Percentiles rank a stretch among this genome's conserved stretches.
phyloP scores from a whole-genome alignment of 441 rosid genomes.

The Corymbia calophylla region DNA sequence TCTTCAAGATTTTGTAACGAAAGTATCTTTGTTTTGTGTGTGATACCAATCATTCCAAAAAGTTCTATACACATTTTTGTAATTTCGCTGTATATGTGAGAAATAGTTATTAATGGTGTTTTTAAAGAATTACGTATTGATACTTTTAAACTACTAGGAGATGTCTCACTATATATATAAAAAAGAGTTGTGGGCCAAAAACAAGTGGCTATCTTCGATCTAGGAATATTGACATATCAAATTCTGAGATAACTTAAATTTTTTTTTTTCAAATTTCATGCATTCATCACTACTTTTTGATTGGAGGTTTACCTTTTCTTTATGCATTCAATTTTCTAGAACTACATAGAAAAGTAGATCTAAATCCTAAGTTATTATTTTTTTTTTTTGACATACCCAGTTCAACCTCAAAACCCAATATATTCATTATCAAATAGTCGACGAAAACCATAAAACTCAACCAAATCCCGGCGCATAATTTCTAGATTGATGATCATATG shows the following conservation, averaged over 20 bases:
- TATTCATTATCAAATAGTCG: neutral
- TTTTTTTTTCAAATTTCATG: no score
- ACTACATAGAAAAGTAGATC: neutral
- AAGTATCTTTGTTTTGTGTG: neutral
- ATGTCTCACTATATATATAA: neutral
- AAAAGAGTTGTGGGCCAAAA: neutral
- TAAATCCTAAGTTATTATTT: neutral
- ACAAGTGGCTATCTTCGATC: neutral
- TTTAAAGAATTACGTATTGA: accelerated
- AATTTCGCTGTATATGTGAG: neutral
- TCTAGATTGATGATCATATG: neutral
- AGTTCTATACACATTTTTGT: neutral
- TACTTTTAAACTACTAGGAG: neutral
- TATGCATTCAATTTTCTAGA: neutral
- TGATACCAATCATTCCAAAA: neutral
- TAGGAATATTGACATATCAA: neutral
- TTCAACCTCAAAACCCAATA: neutral
- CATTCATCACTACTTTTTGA: neutral
- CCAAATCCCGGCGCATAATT: neutral
- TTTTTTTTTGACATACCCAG: neutral
- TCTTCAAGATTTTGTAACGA: neutral
- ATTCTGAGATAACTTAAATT: neutral
- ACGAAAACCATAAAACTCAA: neutral
- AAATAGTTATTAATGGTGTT: neutral
- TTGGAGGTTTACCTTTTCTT: neutral